Base-by-base conservation (phyloP, 2,329 filamentous ascomycete genomes). In the Aspergillus fumigatus region DNA sequence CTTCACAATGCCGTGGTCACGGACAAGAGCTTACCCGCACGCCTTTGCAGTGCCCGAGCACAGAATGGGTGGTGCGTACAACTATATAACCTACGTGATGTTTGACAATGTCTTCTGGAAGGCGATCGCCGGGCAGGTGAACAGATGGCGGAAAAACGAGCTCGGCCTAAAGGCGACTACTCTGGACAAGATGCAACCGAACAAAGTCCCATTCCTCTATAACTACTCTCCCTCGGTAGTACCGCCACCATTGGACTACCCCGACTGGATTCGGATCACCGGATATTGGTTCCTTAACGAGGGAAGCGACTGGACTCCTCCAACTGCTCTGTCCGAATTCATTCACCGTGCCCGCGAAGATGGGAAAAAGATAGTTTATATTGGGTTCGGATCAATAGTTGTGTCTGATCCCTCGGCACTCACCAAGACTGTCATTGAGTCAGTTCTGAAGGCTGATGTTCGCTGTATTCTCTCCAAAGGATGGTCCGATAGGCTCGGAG, bases 1-100 rank as follows among this genome's bases (percentile, higher is more conserved):
- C 0, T 99, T 99, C 70, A 96, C 92, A 19, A 99, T 99, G 94
- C 94, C 94, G 0, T 99, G 94, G 94, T 96, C 94, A 0, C 86
- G 92, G 50, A 99, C 94, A 17, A 83, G 94, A 53, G 92, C 93
- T 0, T 99, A 99, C 67, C 94, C 94, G 2, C 94, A 99, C 73
- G 94, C 94, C 0, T 99, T 99, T 74, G 88, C 93, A 26, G 92
- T 95, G 59, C 89, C 92, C 1, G 90, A 95, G 60, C 87, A 90
- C 73, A 97, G 96, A 76, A 91, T 96, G 86, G 94, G 94, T 54
- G 94, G 94, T 25, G 88, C 88, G 0, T 97, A 96, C 79, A 99
- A 99, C 70, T 92, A 92, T 70, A 87, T 96, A 69, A 94, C 92
- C 0, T 99, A 99, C 65, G 87, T 96, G 59, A 89, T 97, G 82